Base-by-base conservation (phyloP, 2,329 filamentous ascomycete genomes). In the Sporothrix mexicana region DNA sequence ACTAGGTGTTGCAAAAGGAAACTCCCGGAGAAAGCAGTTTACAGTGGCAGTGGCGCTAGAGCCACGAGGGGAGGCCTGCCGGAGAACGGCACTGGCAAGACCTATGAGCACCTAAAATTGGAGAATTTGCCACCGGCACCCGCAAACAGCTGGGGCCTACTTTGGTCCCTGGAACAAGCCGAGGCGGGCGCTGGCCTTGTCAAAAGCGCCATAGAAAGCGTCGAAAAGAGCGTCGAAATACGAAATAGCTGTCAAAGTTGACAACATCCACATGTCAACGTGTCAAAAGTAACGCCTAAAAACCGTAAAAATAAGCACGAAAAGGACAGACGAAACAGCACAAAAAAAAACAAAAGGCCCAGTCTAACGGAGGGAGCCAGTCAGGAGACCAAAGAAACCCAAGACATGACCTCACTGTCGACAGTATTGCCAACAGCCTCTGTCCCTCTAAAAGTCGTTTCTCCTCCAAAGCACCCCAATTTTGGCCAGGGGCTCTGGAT, bases 281-380 rank as follows among this genome's bases (percentile, higher is more conserved):
- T 55, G 23, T 12, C 57, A 20, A 43, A 62, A 20, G 20, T 2
- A 36, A 23, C 57, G 57, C 57, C 57, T 43, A 62, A 62, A 20
- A 62, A 17, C 12, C 17, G 15, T 36, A 41, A 66, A 66, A 66
- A 66, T 47, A 66, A 25, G 41, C 61, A 66, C 5, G 47, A 36
- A 59, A 59, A 36, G 55, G 30, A 36, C 30, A 36, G 30, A 36
- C 30, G 30, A 36, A 36, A 36, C 30, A 36, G 5, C 30, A 36
- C 30, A 36, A 36, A 36, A 30, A 36, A 36, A 36, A 4, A 36
- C 5, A 36, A 30, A 36, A 36, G 7, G 30, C 47, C 47, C 47
- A 49, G 47, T 57, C 10, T 13, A 15, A 57, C 20, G 61, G 61
- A 66, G 61, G 61, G 61, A 66, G n/a, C 61, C 41, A 64, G 61